Evolutionary conservation across 2,329 filamentous ascomycete genomes (phyloP).

Genomic region (Trichocomaceae sp.): DNA sequence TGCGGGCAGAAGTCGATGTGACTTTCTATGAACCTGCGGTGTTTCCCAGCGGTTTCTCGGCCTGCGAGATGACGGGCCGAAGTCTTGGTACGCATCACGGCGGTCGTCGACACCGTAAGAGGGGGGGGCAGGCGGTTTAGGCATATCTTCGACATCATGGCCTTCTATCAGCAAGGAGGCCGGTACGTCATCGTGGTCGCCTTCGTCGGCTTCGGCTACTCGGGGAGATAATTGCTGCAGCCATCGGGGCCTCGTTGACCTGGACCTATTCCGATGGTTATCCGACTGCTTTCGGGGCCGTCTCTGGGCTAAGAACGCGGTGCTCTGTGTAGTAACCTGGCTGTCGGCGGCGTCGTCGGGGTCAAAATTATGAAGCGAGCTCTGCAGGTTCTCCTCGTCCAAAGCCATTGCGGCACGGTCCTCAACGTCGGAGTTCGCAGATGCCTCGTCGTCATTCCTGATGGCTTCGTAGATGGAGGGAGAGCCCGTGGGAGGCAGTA

Average conservation of each 20-base stretch:
- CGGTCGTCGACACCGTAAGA: conserved; percentile 21
- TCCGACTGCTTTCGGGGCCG: conserved; percentile 20
- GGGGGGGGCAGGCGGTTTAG: conserved; percentile 35
- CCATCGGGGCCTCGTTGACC: conserved; percentile 27
- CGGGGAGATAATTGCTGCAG: conserved; percentile 23
- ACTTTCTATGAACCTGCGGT: conserved; percentile 32
- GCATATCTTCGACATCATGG: conserved; percentile 32
- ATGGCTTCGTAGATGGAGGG: conserved; percentile 45
- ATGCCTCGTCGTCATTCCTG: conserved; percentile 40
- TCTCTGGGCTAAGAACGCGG: conserved; percentile 31
- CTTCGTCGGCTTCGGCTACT: conserved; percentile 42
- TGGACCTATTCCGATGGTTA: conserved; percentile 20
- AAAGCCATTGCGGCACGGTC: conserved; percentile 43
- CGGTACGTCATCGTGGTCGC: conserved; percentile 59
- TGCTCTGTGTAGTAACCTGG: conserved; percentile 41
- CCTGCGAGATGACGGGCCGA: conserved; percentile 38
- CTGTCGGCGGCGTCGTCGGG: conserved; percentile 49
- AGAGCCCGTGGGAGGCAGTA: conserved; percentile 45
- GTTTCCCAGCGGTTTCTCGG: conserved; percentile 47
- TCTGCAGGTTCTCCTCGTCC: conserved; percentile 45
- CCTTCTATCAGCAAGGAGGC: conserved; percentile 57
- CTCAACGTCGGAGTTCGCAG: conserved; percentile 41
- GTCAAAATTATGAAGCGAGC: conserved; percentile 50
- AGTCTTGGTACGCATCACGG: conserved; percentile 21
- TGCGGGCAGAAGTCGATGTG: conserved; percentile 18